A percentile compares a stretch with the other conserved stretches of the same genome.
Conservation (phyloP, 2,329 filamentous ascomycete genomes). For the Aspergillus bombycis region DNA sequence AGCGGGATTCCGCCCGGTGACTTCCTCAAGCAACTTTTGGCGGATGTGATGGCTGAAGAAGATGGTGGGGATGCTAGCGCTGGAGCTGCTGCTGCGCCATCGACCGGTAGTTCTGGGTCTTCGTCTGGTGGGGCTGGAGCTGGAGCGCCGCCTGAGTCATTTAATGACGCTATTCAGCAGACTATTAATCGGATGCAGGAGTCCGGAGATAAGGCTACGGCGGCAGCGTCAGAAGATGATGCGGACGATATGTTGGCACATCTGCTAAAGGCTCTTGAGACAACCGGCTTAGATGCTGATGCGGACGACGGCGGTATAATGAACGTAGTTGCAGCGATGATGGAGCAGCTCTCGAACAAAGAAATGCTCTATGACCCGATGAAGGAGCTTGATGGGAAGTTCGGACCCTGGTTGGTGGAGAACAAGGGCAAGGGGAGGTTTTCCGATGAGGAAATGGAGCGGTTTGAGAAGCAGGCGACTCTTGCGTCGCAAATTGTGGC, state of each 20-base stretch:
- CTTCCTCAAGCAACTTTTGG: conserved; percentile 40
- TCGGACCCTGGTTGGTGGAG: conserved; percentile 82
- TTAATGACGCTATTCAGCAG: conserved; percentile 88
- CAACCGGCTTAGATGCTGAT: conserved; percentile 60
- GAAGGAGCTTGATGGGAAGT: conserved; percentile 94
- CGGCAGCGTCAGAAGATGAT: conserved; percentile 67
- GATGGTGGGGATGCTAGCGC: conserved; percentile 11
- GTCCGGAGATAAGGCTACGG: conserved; percentile 82
- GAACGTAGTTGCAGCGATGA: conserved; percentile 95
- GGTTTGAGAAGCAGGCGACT: conserved; percentile 78
- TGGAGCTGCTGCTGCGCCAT: conserved; percentile 26
- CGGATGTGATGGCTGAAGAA: conserved; percentile 38
- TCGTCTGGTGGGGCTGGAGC: conserved; percentile 10
- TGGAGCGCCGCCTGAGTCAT: conserved; percentile 64
- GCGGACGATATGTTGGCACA: conserved; percentile 86
- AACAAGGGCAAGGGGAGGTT: conserved; percentile 66
- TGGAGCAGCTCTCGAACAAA: conserved; percentile 98
- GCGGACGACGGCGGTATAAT: conserved; percentile 83
- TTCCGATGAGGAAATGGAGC: conserved; percentile 69
- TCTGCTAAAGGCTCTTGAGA: conserved; percentile 81
- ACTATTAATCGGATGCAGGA: conserved; percentile 97
- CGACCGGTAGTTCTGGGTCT: conserved; percentile 28
- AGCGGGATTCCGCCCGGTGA: conserved; percentile 38
- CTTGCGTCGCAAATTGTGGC: conserved; percentile 84
- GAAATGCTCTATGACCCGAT: conserved; percentile 98